Evolutionary conservation across 139 green algal species (phyloP).

Genomic region (Coccomyxa sp.): DNA sequence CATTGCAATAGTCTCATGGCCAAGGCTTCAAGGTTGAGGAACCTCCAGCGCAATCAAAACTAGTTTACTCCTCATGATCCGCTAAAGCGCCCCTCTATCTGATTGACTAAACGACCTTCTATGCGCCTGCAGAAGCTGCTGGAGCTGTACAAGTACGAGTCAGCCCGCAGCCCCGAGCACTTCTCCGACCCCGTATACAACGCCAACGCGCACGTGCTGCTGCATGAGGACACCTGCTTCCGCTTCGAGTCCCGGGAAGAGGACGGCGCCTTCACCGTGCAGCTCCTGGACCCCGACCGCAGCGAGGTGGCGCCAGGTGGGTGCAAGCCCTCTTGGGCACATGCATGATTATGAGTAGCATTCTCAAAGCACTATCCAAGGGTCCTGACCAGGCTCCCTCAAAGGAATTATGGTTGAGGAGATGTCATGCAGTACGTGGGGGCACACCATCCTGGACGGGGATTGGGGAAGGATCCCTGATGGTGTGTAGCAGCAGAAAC

Average conservation of each 20-base stretch:
- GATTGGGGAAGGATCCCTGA: too few relatives aligned
- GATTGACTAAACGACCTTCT: too few relatives aligned
- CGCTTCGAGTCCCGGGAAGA: constrained; percentile 37
- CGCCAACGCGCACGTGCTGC: constrained; percentile 71
- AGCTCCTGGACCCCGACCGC: constrained; percentile 70
- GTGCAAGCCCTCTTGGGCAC: not conserved
- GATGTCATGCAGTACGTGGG: not conserved
- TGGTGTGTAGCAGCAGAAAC: not conserved
- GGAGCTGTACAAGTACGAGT: constrained; percentile 78
- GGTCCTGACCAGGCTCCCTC: not conserved
- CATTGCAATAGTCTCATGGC: too few relatives aligned
- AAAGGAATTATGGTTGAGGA: not conserved
- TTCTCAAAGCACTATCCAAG: not conserved
- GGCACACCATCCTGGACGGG: not conserved
- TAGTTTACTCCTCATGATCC: too few relatives aligned
- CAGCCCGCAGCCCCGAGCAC: constrained; percentile 23
- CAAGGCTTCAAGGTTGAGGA: too few relatives aligned
- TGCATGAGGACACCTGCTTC: constrained; percentile 75
- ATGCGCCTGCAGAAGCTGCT: constrained; percentile 50
- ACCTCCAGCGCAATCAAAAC: too few relatives aligned
- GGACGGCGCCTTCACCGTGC: constrained; percentile 40
- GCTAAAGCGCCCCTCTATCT: too few relatives aligned
- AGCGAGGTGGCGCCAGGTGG: constrained; percentile 44
- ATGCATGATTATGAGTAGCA: not conserved
- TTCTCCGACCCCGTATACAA: constrained; percentile 53